phyloP scores from a whole-genome alignment of 352 stramenopile genomes.

The Phytophthora vignae region DNA sequence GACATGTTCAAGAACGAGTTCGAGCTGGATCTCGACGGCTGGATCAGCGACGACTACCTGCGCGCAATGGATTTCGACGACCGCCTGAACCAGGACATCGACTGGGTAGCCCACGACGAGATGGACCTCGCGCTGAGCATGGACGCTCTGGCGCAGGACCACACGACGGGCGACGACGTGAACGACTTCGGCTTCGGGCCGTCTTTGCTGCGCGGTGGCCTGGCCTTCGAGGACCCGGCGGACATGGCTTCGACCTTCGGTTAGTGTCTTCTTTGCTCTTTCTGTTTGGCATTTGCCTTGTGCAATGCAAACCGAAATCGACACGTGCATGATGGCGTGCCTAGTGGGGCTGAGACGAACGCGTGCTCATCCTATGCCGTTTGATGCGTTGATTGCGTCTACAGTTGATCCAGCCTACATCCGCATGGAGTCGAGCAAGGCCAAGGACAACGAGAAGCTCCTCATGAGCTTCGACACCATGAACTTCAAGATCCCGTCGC shows the following conservation, averaged over 20 bases:
- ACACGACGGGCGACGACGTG: conserved; percentile 46
- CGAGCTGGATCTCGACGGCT: conserved; percentile 61
- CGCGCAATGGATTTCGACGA: conserved; percentile 80
- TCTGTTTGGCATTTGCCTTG: conserved; percentile 43
- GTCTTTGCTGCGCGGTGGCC: conserved; percentile 59
- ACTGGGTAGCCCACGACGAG: conserved; percentile 82
- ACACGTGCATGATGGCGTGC: conserved; percentile 35
- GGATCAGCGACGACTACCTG: conserved; percentile 86
- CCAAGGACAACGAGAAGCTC: conserved; percentile 79
- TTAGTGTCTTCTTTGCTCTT: conserved; percentile 66
- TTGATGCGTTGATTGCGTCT: conserved; percentile 39
- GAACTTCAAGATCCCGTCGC: conserved; percentile 83
- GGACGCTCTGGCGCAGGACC: conserved; percentile 50
- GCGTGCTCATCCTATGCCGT: conserved; percentile 50
- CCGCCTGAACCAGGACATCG: conserved; percentile 80
- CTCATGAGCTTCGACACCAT: conserved; percentile 92
- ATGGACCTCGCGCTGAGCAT: conserved; percentile 67
- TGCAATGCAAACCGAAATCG: conserved; percentile 44
- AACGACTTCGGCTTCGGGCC: conserved; percentile 73
- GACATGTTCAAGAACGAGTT: conserved; percentile 45
- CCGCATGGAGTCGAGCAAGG: conserved; percentile 45
- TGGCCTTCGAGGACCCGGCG: conserved; percentile 57
- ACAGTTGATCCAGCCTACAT: conserved; percentile 66
- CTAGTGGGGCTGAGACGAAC: conserved; percentile 35
- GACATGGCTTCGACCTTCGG: conserved; percentile 77